Evolutionary conservation across 228 moss, liverwort and hornwort genomes (phyloP).

Genomic region (Sphagnum magellanicum): DNA sequence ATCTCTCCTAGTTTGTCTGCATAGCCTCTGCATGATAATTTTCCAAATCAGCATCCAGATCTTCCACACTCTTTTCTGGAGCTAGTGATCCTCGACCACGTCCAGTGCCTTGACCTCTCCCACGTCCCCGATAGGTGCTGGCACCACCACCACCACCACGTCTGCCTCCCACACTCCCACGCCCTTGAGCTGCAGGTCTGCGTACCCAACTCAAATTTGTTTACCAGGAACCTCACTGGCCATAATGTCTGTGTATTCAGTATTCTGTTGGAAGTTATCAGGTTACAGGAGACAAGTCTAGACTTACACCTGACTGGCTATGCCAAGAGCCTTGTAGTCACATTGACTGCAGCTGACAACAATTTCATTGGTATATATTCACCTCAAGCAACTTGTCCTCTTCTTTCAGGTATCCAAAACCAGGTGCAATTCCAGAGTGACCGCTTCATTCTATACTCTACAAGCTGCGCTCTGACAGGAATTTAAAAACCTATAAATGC

Average conservation of each 20-base stretch:
- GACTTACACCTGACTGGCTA: conserved; percentile 11
- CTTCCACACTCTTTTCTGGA: conserved; percentile 62
- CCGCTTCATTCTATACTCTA: too few relatives aligned
- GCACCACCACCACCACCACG: conserved; percentile 14
- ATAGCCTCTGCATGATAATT: conserved; percentile 84
- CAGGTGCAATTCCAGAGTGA: too few relatives aligned
- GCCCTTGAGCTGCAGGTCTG: conserved; percentile 17
- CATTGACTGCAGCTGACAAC: background rate
- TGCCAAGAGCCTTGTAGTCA: too few relatives aligned
- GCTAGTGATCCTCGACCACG: conserved; percentile 40
- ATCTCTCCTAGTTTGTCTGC: conserved; percentile 33
- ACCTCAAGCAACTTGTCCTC: background rate
- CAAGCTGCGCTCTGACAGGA: too few relatives aligned
- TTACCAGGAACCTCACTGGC: background rate
- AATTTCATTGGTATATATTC: background rate
- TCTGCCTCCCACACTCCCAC: conserved; percentile 31
- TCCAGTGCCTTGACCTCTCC: conserved; percentile 51
- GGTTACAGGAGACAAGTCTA: background rate
- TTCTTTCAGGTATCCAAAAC: too few relatives aligned
- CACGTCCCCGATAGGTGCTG: conserved; percentile 14
- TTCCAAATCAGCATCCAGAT: conserved; percentile 91
- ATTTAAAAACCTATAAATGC: too few relatives aligned
- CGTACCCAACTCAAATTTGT: conserved; percentile 2
- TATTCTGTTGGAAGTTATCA: background rate
- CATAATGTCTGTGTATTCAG: background rate